Conservation (phyloP, 805 yeast genomes). For the Candida railenensis region DNA sequence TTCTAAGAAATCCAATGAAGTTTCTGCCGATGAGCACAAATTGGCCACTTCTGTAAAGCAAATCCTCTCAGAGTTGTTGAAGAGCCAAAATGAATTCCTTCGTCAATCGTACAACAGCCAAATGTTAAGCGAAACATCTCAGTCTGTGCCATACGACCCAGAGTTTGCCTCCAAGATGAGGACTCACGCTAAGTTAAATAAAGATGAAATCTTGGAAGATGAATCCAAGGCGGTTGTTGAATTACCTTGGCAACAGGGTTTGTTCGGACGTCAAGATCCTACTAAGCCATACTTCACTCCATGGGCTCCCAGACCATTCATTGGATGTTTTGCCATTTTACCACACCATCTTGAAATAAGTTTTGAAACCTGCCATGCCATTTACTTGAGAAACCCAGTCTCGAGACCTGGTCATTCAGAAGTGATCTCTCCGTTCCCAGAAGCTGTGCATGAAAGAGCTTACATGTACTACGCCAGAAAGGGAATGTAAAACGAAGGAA, state of each 20-base stretch:
- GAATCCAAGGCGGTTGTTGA: constrained; percentile 49
- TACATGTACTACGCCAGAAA: constrained; percentile 89
- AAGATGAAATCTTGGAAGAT: constrained; percentile 48
- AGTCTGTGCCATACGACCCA: constrained; percentile 26
- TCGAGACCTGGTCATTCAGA: constrained; percentile 97
- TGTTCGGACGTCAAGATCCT: constrained; percentile 79
- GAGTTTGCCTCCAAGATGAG: constrained; percentile 23
- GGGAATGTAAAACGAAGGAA: constrained; percentile 40
- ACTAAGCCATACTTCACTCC: constrained; percentile 89
- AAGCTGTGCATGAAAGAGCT: constrained; percentile 85
- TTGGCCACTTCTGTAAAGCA: constrained; percentile 34
- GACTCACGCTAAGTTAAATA: constrained; percentile 38
- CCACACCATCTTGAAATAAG: constrained; percentile 92
- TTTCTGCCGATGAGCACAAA: constrained; percentile 28
- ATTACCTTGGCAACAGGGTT: constrained; percentile 78
- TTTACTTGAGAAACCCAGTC: constrained; percentile 95
- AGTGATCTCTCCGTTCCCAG: constrained; percentile 85
- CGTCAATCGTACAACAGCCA: constrained; percentile 26
- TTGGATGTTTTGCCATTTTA: constrained; percentile 87
- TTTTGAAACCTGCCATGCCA: constrained; percentile 90
- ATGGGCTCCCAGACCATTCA: constrained; percentile 91
- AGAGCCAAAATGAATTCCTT: constrained; percentile 30
- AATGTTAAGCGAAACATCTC: constrained; percentile 27
- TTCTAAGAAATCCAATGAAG: constrained; percentile 35
- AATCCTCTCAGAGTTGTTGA: constrained; percentile 34